Evolutionary conservation across 2,329 filamentous ascomycete species (phyloP).

Genomic region (Colletotrichum neosansevieriae): DNA sequence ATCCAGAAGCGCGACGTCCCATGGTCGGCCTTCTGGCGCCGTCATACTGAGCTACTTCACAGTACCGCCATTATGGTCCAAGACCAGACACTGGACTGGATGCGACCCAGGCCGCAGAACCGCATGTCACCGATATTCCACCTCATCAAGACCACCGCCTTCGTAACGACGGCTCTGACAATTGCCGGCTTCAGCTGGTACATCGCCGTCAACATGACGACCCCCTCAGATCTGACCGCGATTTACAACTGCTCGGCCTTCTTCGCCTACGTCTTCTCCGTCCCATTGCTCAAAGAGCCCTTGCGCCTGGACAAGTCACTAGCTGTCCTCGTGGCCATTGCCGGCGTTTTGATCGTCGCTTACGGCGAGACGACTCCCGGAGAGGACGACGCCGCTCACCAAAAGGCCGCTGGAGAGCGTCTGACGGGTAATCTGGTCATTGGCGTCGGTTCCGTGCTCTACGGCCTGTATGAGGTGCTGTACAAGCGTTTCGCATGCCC

Average conservation of each 20-base stretch:
- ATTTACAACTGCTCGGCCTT: slow-evolving; percentile 99
- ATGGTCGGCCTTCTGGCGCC: slow-evolving; percentile 88
- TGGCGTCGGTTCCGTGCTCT: slow-evolving; percentile 88
- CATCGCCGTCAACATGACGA: slow-evolving; percentile 92
- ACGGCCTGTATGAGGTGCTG: slow-evolving; percentile 96
- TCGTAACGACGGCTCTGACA: slow-evolving; percentile 88
- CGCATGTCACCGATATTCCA: slow-evolving; percentile 69
- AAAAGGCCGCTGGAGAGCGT: slow-evolving; percentile 68
- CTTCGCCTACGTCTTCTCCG: slow-evolving; percentile 97
- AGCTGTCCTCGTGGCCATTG: slow-evolving; percentile 87
- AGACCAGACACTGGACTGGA: slow-evolving; percentile 78
- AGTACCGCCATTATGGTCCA: slow-evolving; percentile 84
- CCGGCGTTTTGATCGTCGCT: slow-evolving; percentile 92
- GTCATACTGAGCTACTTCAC: slow-evolving; percentile 63
- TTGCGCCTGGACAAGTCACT: slow-evolving; percentile 86
- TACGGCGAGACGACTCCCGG: slow-evolving; percentile 79
- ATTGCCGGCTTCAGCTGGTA: slow-evolving; percentile 96
- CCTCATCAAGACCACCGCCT: slow-evolving; percentile 81
- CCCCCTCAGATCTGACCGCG: slow-evolving; percentile 91
- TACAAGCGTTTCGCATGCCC: slow-evolving; percentile 96
- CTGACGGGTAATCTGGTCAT: slow-evolving; percentile 92
- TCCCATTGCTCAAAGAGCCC: slow-evolving; percentile 88
- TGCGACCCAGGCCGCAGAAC: slow-evolving; percentile 53
- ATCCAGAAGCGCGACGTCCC: slow-evolving; percentile 82
- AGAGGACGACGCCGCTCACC: slow-evolving; percentile 60